These are phyloP conservation scores for Huntiella decipiens DNA, from an alignment of 2,329 filamentous ascomycete genomes.

Conservation along the genomic window DNA sequence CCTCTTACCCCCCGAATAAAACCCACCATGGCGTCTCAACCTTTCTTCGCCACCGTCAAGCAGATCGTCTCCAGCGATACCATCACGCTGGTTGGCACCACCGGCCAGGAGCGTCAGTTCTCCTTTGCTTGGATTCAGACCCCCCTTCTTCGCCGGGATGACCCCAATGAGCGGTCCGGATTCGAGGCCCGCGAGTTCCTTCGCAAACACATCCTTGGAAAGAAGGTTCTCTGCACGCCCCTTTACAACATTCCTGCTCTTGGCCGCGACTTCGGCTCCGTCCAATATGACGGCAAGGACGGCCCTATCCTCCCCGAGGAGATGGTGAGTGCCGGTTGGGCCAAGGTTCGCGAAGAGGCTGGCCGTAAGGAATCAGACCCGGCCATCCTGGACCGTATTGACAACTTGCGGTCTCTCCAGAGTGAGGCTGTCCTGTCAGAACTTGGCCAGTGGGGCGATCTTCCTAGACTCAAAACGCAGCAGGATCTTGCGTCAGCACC, in stretches of 20 bases:
- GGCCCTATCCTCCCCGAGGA: conserved; percentile 65
- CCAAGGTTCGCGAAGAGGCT: conserved; percentile 85
- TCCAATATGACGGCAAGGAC: conserved; percentile 53
- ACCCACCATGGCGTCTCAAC: conserved; percentile 18
- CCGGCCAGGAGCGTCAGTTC: conserved; percentile 63
- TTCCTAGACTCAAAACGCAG: conserved; percentile 52
- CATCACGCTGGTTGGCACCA: conserved; percentile 33
- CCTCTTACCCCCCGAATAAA: background rate
- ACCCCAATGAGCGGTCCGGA: conserved; percentile 66
- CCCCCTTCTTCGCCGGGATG: conserved; percentile 70
- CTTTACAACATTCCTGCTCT: conserved; percentile 74
- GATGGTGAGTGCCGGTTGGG: conserved; percentile 72
- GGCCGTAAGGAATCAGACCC: conserved; percentile 78
- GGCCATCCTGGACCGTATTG: conserved; percentile 50
- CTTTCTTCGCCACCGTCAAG: conserved; percentile 62
- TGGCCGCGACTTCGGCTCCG: conserved; percentile 73
- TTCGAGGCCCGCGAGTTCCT: conserved; percentile 93
- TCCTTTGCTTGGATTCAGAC: conserved; percentile 86
- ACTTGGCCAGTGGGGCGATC: conserved; percentile 61
- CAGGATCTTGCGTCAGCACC: conserved; percentile 58
- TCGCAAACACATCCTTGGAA: conserved; percentile 66
- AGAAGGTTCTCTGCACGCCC: conserved; percentile 66
- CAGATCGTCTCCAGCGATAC: conserved; percentile 89
- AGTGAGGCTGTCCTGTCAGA: conserved; percentile 56
- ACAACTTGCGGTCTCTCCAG: conserved; percentile 61